Evolutionary conservation across 805 yeast genomes (phyloP), one percentile per base, ranked within the genome.

Genomic region (Jamesozyma gamospora): DNA sequence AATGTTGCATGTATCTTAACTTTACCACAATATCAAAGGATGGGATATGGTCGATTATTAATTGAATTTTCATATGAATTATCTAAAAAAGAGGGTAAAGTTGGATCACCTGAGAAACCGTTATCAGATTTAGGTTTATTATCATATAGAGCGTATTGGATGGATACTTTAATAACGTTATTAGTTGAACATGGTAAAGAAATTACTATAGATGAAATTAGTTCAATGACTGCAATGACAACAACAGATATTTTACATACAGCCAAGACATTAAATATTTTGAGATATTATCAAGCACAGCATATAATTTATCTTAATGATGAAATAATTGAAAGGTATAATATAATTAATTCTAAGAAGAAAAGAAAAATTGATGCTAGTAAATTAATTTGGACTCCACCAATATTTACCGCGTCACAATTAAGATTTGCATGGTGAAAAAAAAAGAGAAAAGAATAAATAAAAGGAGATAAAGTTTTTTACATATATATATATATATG

Each of bases 71-170:
- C 96, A 3, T 92, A 92, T 59, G 94, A 84, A 66, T 66, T 92
- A 32, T 82, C 95, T 2, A 79, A 81, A 53, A 81, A 78, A 38
- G 99, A 92, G 55, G 78, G 81, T 38, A 92, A 92, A 58, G 76
- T 79, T 3, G 99, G 99, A 1, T 86, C 96, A 0, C 99, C 98
- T 0, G 99, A 92, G 63, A 92, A 92, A 56, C 98, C 98, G 3
- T 69, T 90, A 19, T 84, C 95, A 0, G 97, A 90, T 69, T 71
- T 92, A 55, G 98, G 99, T 31, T 69, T 92, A 26, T 69, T 92
- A 24, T 83, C 95, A 4, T 92, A 92, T 55, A 77, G 98, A 60
- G 95, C 96, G 0, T 92, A 74, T 57, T 92, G 99, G 99, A 78
- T 96, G 0, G 97, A 92, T 52, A 79, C 90, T 0, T 69, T 92